Conservation (phyloP, 805 yeast genomes). For the Blastobotrys robertii region DNA sequence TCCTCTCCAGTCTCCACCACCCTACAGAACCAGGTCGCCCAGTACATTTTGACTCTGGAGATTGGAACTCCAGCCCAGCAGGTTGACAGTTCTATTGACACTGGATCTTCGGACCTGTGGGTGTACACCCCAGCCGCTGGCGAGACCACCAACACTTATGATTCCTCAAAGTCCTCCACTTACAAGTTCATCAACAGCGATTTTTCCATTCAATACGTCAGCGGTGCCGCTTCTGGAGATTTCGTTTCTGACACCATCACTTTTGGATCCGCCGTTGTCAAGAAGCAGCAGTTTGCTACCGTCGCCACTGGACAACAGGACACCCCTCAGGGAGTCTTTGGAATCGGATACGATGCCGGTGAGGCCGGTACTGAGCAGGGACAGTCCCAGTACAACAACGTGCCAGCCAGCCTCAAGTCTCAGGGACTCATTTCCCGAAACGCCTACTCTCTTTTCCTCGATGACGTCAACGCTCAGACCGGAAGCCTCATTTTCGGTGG, state of each 20-base stretch:
- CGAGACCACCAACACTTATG: slow-evolving; percentile 5
- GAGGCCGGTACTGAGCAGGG: background rate
- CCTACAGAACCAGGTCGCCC: no score
- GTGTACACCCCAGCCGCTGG: slow-evolving; percentile 23
- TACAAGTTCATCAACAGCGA: slow-evolving; percentile 13
- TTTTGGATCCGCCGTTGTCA: slow-evolving; percentile 40
- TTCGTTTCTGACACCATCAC: slow-evolving; percentile 53
- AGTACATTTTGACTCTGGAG: slow-evolving; percentile 9
- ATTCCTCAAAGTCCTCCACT: slow-evolving; percentile 13
- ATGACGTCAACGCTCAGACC: slow-evolving; percentile 18
- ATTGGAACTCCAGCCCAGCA: slow-evolving; percentile 53
- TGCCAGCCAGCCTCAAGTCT: slow-evolving; percentile 45
- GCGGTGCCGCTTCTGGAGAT: slow-evolving; percentile 36
- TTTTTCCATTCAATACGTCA: slow-evolving; percentile 23
- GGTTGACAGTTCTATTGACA: slow-evolving; percentile 48
- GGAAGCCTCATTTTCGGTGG: slow-evolving; percentile 11
- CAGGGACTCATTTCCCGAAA: slow-evolving; percentile 31
- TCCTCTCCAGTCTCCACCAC: no score
- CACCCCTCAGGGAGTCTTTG: slow-evolving; percentile 15
- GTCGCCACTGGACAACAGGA: slow-evolving; percentile 39
- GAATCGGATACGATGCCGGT: slow-evolving; percentile 20
- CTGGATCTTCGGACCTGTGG: slow-evolving; percentile 66
- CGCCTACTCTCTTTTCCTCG: slow-evolving; percentile 37
- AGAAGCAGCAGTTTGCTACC: slow-evolving; percentile 55
- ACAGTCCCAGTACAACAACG: slow-evolving; percentile 37